Base-by-base conservation (phyloP, 441 rosid genomes). In the Croton laevigatus region DNA sequence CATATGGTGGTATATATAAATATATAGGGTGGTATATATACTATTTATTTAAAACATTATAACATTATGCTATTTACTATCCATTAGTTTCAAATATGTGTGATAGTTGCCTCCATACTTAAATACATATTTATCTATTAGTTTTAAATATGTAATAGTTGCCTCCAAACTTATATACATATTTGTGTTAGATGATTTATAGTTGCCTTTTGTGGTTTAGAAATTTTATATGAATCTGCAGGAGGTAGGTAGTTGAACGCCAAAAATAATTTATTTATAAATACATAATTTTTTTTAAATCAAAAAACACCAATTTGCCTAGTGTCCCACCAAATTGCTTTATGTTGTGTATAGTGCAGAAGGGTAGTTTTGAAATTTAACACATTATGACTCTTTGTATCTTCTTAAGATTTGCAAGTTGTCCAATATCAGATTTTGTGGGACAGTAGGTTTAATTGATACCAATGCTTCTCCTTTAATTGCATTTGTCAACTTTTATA, bases 351-450 rank as follows among this genome's bases (percentile, higher is more conserved):
- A 53, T 59, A 63, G 73, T 70, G 79, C 75, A 61, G 61, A 68
- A 62, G 83, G 85, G 70, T 64, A 73, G 68, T 78, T 69, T 74
- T 59, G 81, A 79, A 72, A 79, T 69, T 77, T 77, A 65, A 45
- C 38, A 44, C 59, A 70, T 65, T 75, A 57, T 27, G 32, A 27
- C 78, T 54, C 70, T 72, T 76, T 79, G 71, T 74, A 71, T 73
- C 81, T 73, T 73, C n/a, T 68, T 3, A 77, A 76, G 79, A 81
- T 84, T 72, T 74, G 75, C 83, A 67, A 78, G 74, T 70, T 71
- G 78, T 81, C 76, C 69, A 71, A 71, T 67, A 62, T 71, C 73
- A 67, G 83, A 83, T 84, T 81, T 73, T 76, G 80, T 81, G 78
- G 84, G 82, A n/a, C 81, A 81, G 16, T 67, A 65, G 49, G 69